Evolutionary conservation across 768 basidiomycete species (phyloP).

Genomic region (Lactifluus echinatus): DNA sequence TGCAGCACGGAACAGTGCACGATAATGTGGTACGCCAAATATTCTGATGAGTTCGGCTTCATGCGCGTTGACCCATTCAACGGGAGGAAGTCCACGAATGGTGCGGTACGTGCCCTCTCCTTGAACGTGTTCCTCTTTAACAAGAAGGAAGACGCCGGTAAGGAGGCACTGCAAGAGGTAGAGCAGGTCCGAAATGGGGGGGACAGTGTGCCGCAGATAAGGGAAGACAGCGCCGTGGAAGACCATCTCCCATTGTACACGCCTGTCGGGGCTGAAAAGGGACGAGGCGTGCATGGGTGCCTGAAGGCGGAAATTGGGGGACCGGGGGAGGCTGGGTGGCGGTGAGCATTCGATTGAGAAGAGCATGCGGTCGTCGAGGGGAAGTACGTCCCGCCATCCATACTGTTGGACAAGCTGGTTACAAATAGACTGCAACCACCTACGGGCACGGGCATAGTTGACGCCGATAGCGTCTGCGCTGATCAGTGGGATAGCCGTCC

Average conservation of each 20-base stretch:
- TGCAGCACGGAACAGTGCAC: conserved; percentile 63
- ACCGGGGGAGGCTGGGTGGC: conserved; percentile 64
- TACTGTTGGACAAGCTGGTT: conserved; percentile 55
- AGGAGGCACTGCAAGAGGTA: conserved; percentile 35
- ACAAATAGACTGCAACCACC: conserved; percentile 61
- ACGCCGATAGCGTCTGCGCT: conserved; percentile 75
- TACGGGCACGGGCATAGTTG: conserved; percentile 73
- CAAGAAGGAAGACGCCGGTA: conserved; percentile 40
- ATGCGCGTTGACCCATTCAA: conserved; percentile 69
- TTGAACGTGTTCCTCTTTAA: conserved; percentile 67
- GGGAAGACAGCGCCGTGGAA: conserved; percentile 45
- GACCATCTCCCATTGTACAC: conserved; percentile 86
- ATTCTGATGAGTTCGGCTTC: conserved; percentile 59
- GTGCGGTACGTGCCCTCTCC: conserved; percentile 60
- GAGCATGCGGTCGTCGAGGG: conserved; percentile 61
- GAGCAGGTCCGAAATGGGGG: conserved; percentile 32
- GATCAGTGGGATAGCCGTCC: conserved; percentile 73
- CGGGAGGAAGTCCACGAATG: conserved; percentile 66
- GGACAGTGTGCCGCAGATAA: conserved; percentile 31
- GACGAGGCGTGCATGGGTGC: conserved; percentile 74
- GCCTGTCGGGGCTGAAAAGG: conserved; percentile 78
- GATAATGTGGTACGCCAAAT: conserved; percentile 66
- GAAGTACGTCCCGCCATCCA: conserved; percentile 56
- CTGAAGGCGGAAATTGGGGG: conserved; percentile 62
- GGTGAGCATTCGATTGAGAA: conserved; percentile 72